These are phyloP conservation scores for Acanthamoeba royreba DNA, from an alignment of 208 protist species.

Conservation along the genomic window DNA sequence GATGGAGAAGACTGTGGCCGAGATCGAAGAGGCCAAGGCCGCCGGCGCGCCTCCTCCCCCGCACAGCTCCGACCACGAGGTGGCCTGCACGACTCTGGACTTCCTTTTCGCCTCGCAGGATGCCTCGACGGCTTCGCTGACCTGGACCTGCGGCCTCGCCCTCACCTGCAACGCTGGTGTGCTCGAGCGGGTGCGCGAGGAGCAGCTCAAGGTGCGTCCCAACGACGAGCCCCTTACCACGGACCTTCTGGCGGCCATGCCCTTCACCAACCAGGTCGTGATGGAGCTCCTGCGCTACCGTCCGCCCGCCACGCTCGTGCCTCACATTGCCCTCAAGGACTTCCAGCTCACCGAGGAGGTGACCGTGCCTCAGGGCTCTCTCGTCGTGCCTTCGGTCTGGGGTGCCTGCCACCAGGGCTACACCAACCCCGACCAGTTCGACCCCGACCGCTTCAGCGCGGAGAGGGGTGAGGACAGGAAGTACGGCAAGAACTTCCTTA, in stretches of 20 bases:
- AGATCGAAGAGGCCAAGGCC: slow-evolving; percentile 68
- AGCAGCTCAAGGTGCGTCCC: slow-evolving; percentile 84
- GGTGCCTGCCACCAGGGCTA: slow-evolving; percentile 87
- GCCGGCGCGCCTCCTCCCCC: slow-evolving; percentile 79
- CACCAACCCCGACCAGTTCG: slow-evolving; percentile 87
- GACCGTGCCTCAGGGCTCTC: slow-evolving; percentile 83
- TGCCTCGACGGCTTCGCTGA: slow-evolving; percentile 77
- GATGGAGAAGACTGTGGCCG: slow-evolving; percentile 81
- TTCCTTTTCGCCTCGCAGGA: slow-evolving; percentile 93
- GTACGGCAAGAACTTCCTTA: slow-evolving; percentile 88
- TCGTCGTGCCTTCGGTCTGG: slow-evolving; percentile 90
- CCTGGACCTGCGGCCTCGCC: slow-evolving; percentile 85
- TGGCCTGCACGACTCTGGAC: slow-evolving; percentile 88
- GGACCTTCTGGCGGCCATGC: slow-evolving; percentile 88
- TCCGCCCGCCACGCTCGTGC: slow-evolving; percentile 74
- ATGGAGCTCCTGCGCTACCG: slow-evolving; percentile 76
- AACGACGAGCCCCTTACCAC: slow-evolving; percentile 83
- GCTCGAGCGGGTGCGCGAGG: slow-evolving; percentile 84
- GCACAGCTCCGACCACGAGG: slow-evolving; percentile 84
- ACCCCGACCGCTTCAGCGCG: slow-evolving; percentile 89
- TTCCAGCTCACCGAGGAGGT: slow-evolving; percentile 64
- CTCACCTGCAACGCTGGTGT: slow-evolving; percentile 89
- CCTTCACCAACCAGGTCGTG: slow-evolving; percentile 82
- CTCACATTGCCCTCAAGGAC: slow-evolving; percentile 71
- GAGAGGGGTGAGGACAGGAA: slow-evolving; percentile 87